A percentile compares a stretch with the other conserved stretches of the same genome.
Conservation (phyloP, 1,284 basidiomycete species). For the Paramarasmius palmivorus region DNA sequence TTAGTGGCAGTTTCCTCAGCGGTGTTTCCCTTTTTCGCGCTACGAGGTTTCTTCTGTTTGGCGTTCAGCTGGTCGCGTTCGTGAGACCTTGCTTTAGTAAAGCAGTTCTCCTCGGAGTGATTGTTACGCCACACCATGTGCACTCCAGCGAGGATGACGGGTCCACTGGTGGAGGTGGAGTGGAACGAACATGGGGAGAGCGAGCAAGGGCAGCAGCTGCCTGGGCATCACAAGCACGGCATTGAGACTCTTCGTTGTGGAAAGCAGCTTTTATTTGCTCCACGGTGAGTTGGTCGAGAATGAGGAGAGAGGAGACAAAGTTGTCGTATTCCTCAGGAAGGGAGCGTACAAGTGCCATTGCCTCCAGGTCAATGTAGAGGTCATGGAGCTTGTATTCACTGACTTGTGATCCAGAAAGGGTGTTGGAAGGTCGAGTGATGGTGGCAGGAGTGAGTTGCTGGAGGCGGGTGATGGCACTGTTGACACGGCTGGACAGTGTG, state of each 20-base stretch:
- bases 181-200: background rate
- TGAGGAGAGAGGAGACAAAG: slow-evolving; percentile 20
- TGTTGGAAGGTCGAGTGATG: background rate
- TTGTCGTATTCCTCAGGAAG: slow-evolving; percentile 19
- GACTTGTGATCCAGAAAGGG: background rate
- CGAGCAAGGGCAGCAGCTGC: background rate
- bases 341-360: slow-evolving; percentile 23
- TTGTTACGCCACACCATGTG: background rate
- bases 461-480: background rate
- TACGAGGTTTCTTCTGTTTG: background rate
- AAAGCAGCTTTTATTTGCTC: slow-evolving; percentile 1
- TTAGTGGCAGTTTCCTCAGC: slow-evolving; percentile 8
- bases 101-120: slow-evolving; percentile 6
- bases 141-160: background rate
- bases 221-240: background rate
- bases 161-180: background rate
- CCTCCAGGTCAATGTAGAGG: slow-evolving; percentile 22
- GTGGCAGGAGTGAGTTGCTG: background rate
- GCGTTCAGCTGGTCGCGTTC: background rate
- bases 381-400: slow-evolving; percentile 9
- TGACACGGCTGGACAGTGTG: slow-evolving; percentile 3
- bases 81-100: slow-evolving; percentile 1
- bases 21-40: background rate
- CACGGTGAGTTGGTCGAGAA: slow-evolving; percentile 9
- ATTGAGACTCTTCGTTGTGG: slow-evolving; percentile 9